phyloP scores from a whole-genome alignment of 257 asterid genomes.

The Plantago major region DNA sequence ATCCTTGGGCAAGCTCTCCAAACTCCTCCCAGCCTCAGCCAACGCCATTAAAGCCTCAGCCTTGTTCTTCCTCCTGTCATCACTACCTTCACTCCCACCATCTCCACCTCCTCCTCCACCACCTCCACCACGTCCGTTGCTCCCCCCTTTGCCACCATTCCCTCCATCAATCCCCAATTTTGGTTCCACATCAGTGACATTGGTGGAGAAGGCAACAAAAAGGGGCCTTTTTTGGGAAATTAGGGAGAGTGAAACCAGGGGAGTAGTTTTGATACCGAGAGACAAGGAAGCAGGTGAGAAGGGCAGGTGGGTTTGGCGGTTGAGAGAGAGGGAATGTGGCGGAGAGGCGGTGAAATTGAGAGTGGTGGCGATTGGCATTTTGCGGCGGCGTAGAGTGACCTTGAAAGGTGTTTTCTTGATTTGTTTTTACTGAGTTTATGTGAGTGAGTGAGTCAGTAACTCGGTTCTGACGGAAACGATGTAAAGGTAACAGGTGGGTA shows the following conservation, averaged over 20 bases:
- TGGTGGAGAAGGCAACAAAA: slow-evolving; percentile 26
- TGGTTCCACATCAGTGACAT: not conserved
- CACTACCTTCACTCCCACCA: slow-evolving; percentile 30
- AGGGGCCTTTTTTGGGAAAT: slow-evolving; percentile 13
- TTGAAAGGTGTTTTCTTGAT: no score
- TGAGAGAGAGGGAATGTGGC: slow-evolving; percentile 23
- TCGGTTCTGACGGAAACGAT: no score
- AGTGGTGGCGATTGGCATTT: slow-evolving; percentile 36
- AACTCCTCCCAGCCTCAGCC: slow-evolving; percentile 65
- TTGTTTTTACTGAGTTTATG: no score
- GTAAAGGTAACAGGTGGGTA: no score
- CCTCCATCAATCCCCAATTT: slow-evolving; percentile 11
- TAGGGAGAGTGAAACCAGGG: slow-evolving; percentile 15
- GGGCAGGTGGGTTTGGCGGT: slow-evolving; percentile 15
- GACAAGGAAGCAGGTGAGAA: slow-evolving; percentile 20
- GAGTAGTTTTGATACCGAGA: slow-evolving; percentile 13
- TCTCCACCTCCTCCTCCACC: slow-evolving; percentile 36
- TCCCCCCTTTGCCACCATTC: slow-evolving; percentile 18
- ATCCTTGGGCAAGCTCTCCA: slow-evolving; percentile 84
- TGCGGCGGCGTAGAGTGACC: not conserved
- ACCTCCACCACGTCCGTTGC: slow-evolving; percentile 32
- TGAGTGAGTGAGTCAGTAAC: no score
- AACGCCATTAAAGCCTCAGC: slow-evolving; percentile 53
- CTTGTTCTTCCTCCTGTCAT: slow-evolving; percentile 38
- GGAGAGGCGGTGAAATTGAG: slow-evolving; percentile 22